phyloP scores from a whole-genome alignment of 805 yeast genomes.

The Candida dajiaensis region DNA sequence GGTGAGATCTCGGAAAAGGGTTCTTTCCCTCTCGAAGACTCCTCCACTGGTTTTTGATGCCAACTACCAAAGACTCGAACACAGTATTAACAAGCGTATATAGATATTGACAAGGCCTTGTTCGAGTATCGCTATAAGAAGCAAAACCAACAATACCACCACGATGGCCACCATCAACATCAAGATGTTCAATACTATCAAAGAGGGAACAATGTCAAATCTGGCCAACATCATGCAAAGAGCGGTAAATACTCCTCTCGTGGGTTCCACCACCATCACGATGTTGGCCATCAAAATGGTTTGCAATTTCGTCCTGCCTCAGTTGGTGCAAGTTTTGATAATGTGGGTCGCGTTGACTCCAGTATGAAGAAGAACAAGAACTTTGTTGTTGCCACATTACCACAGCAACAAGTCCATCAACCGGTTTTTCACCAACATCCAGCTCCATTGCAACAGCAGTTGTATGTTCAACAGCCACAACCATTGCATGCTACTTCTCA shows the following conservation, averaged over 20 bases:
- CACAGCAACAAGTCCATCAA: background rate
- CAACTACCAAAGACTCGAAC: too few species aligned
- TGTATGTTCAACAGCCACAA: conserved; percentile 2
- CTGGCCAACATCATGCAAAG: background rate
- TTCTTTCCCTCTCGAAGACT: too few species aligned
- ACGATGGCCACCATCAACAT: background rate
- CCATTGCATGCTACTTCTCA: conserved; percentile 1
- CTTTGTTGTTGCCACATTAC: background rate
- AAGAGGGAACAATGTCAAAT: background rate
- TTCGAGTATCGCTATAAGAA: conserved; percentile 20
- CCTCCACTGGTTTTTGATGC: too few species aligned
- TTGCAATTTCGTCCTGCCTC: background rate
- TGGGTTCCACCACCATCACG: background rate
- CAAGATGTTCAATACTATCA: background rate
- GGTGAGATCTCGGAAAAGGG: too few species aligned
- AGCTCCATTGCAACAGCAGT: background rate
- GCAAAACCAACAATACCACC: conserved; percentile 12
- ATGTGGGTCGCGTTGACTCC: background rate
- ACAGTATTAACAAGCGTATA: background rate
- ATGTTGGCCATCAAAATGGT: background rate
- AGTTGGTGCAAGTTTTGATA: background rate
- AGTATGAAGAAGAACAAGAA: background rate
- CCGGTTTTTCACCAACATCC: background rate
- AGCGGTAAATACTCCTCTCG: background rate
- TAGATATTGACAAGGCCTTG: conserved; percentile 21